Evolutionary conservation across 2,329 filamentous ascomycete species (phyloP), one percentile per base, ranked within the genome.

Genomic region (Hymenoscyphus linearis): DNA sequence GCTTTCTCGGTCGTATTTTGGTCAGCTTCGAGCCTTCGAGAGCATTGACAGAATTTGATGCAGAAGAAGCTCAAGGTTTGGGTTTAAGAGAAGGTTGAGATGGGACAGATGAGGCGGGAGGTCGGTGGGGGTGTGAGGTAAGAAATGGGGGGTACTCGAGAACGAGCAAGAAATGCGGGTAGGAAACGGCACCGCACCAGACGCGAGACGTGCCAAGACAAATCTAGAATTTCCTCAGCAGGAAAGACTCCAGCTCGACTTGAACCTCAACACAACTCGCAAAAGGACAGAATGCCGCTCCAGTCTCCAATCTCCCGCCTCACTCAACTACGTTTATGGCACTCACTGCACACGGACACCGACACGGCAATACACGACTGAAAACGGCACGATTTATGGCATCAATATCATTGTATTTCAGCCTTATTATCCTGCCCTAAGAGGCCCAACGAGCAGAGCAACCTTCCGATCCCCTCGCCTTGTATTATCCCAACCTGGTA

Each of bases 401-500:
- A 50, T 50, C 56, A 25, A 50, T 35, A 35, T 50, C 34, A 34
- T 58, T 58, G 16, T 52, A 47, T 52, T 34, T 35, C 18, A 34
- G 31, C 37, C 44, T 12, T 47, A 31, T 31, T 12, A 47, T 40
- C 47, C 14, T 31, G 18, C 44, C 18, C 22, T 4, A 12, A 50
- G 22, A 50, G 18, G 18, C 44, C 37, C n/a, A 58, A 58, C 35
- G 56, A 58, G 31, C 44, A 40, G 56, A 58, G 31, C 44, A 40
- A 50, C 40, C 56, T 35, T 40, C 34, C 37, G 36, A 58, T 40
- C 56, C 44, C n/a, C 22, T 50, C 40, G 34, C n/a, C 26, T n/a
- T 50, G 34, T 22, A 47, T 18, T 35, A 37, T 26, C 34, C 31
- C 47, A 18, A 50, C 57, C 44, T 54, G 57, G 57, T 59, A 59